A percentile compares a stretch with the other conserved stretches of the same genome.
These are phyloP conservation scores for Yamadazyma aaseri DNA, from an alignment of 1,139 yeast species.

Conservation along the genomic window DNA sequence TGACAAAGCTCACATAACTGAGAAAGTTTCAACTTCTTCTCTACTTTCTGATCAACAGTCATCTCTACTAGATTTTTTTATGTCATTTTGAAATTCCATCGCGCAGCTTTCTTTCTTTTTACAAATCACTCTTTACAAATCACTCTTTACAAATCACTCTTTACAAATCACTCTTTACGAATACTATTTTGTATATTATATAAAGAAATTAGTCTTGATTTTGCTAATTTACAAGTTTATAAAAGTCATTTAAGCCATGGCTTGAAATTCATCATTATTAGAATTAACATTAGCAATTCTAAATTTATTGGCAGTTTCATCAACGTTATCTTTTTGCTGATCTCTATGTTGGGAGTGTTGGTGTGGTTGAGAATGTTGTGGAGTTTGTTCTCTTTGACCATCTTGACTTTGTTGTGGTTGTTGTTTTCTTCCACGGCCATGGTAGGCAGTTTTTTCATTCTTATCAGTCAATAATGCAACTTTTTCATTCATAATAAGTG, in stretches of 20 bases:
- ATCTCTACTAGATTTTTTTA: slow-evolving; percentile 3
- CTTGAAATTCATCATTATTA: slow-evolving; percentile 49
- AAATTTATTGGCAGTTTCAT: slow-evolving; percentile 41
- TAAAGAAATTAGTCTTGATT: slow-evolving; percentile 2
- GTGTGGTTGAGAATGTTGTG: slow-evolving; percentile 32
- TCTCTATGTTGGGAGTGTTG: slow-evolving; percentile 24
- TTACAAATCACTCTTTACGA: too few species aligned
- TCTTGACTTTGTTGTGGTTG: slow-evolving; percentile 31
- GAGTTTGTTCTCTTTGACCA: slow-evolving; percentile 32
- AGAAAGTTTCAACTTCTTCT: slow-evolving; percentile 38
- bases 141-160: too few species aligned
- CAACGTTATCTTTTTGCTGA: slow-evolving; percentile 15
- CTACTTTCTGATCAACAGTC: slow-evolving; percentile 11
- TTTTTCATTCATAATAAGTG: slow-evolving; percentile 84
- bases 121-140: too few species aligned
- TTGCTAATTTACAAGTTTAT: slow-evolving; percentile 10
- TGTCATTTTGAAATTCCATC: slow-evolving; percentile 4
- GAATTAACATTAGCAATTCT: slow-evolving; percentile 48
- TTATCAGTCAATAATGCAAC: slow-evolving; percentile 77
- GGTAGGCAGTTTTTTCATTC: slow-evolving; percentile 80
- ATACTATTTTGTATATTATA: slow-evolving; percentile 1
- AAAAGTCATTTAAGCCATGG: slow-evolving; percentile 14
- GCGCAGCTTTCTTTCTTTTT: neutral
- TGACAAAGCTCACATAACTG: slow-evolving; percentile 83
- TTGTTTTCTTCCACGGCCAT: slow-evolving; percentile 57